Base-by-base conservation (phyloP, 305 asterid species). In the Monarda citriodora region DNA sequence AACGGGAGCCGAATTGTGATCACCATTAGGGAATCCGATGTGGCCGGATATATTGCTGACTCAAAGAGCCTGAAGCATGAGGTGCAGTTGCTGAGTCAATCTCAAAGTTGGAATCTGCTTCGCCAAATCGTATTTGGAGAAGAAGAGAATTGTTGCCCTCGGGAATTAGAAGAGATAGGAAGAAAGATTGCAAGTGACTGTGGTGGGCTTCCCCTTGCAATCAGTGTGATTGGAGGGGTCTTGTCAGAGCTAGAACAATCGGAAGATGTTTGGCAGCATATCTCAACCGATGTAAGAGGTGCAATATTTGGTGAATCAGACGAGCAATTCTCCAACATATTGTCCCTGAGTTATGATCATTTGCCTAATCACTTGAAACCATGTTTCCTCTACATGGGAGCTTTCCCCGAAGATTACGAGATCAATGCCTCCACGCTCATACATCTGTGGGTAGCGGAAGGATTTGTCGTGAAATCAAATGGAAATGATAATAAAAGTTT, bases 191-290 rank as follows among this genome's bases (percentile, higher is more conserved):
- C 65, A 1, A 31, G 47, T 7, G 47, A 40, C 29, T 70, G 70
- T 40, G 51, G 61, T 9, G 74, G 74, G 40, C 69, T 69, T 34
- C 74, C 74, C 58, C 62, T 69, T n/a, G 69, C 74, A 37, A 52
- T 63, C 49, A 29, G 22, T n/a, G 69, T 63, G 40, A 69, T 69
- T 44, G 74, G 57, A 49, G 74, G 69, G 54, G 15, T 57, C 17
- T 15, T 69, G 25, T 56, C 69, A 4, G 12, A 63, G 57, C 50
- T 48, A 16, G 41, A 63, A 40, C 41, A 20, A 49, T 31, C 49
- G 9, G 1, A 11, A 16, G 34, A 58, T n/a, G 45, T 36, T 9
- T 69, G 74, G 74, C 61, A 63, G 52, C 48, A 63, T 25, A 57
- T 63, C 31, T 65, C 45, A 0, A 22, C 32, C 5, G 12, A 57